These are phyloP conservation scores for Pholiota conissans DNA, from an alignment of 768 basidiomycete genomes.

Conservation along the genomic window DNA sequence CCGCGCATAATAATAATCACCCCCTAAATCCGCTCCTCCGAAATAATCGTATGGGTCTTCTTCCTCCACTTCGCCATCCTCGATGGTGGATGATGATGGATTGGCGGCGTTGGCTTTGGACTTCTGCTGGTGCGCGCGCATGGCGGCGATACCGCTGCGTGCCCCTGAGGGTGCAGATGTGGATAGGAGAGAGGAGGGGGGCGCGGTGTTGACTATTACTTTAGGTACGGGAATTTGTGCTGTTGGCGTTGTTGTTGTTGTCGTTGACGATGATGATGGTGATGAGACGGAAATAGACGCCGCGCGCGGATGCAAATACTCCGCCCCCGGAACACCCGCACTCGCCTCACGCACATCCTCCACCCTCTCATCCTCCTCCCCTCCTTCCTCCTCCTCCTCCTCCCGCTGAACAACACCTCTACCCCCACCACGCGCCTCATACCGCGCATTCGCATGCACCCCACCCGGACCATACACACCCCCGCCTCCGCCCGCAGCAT, in stretches of 20 bases:
- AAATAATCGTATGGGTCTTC: conserved; percentile 60
- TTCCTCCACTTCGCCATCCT: conserved; percentile 13
- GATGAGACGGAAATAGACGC: neutral
- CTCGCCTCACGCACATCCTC: conserved; percentile 8
- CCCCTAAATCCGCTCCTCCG: conserved; percentile 55
- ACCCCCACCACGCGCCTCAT: neutral
- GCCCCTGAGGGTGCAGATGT: neutral
- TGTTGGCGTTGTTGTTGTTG: no score
- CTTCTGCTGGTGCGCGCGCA: neutral
- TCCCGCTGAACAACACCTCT: no score
- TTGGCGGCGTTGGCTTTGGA: conserved; percentile 13
- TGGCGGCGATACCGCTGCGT: neutral
- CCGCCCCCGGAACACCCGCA: neutral
- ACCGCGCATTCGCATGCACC: neutral
- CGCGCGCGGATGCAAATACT: neutral
- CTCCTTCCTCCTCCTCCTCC: neutral
- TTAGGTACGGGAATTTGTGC: no score
- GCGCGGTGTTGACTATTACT: neutral
- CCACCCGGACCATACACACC: neutral
- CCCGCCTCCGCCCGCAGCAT: neutral
- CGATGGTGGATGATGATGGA: no score
- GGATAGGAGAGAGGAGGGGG: neutral
- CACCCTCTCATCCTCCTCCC: conserved; percentile 5
- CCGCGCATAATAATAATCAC: conserved; percentile 39
- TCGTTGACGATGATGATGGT: neutral